Evolutionary conservation across 225 moss, liverwort and hornwort genomes (phyloP), one percentile per base, ranked within the genome.

Genomic region (Polytrichum commune): DNA sequence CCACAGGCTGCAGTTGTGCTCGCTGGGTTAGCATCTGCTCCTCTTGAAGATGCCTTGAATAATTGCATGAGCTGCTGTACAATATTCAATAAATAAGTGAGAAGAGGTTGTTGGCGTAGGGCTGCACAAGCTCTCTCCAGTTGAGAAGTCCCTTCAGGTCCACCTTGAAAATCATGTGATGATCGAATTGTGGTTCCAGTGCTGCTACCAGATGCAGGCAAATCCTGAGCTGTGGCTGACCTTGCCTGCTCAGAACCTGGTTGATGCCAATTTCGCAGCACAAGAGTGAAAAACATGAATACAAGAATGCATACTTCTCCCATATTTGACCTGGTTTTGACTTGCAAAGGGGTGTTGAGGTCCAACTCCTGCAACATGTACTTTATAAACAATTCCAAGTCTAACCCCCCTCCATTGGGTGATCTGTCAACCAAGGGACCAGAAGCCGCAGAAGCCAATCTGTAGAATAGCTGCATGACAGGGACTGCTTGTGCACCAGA

Each of bases 231-330:
- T 78, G 78, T 66, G 38, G 64, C 85, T 63, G 90, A 70, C 82
- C 81, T 90, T 68, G 75, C 57, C 78, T 92, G 92, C 66, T 99
- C 98, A 71, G 98, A 86, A 38, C 98, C 93, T 73, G 98, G 98
- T 82, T 95, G 95, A 79, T 95, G 95, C 98, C 98, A 99, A 71
- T 95, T 89, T 4, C 98, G 95, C 72, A 99, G 73, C 27, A 95
- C 95, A 74, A 90, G 77, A 18, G 95, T 99, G 86, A 99, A 95
- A 73, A 99, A 99, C 98, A 99, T 95, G 64, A 99, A 99, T 24
- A 91, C 87, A 69, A 99, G 91, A 75, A 99, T 91, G 65, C 83
- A 81, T 63, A 99, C 89, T 84, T 99, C 98, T 68, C 98, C 95
- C 78, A 99, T 73, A 70, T 90, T 95, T 56, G 95, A 85, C 65